Evolutionary conservation across 73 alveolate genomes (phyloP), one percentile per base, ranked within the genome.

Genomic region (Blepharisma stoltei): DNA sequence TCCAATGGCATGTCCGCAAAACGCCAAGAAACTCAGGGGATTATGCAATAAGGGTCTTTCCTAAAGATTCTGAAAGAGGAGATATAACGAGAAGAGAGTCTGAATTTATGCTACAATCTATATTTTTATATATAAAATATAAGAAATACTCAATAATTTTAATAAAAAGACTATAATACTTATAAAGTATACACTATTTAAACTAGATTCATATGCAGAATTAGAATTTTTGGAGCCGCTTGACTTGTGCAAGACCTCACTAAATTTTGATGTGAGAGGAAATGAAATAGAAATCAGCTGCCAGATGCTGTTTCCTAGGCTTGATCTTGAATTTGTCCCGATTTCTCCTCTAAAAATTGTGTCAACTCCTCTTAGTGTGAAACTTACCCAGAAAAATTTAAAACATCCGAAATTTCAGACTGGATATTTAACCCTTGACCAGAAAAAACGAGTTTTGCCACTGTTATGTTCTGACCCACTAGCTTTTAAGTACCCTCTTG

Each of bases 371-470:
- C 6, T 76, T 5, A 76, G 65, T 7, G 37, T 18, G 0, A 60
- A 54, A 44, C 38, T 53, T 21, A 53, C 38, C 38, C 25, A 69
- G 60, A 69, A 69, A 69, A 20, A 52, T 52, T 0, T n/a, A 52
- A 44, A 69, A 37, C 1, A 18, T 50, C 23, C 45, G 5, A 14
- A 9, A 8, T 71, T 71, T 76, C 47, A 76, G 38, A 76, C 54
- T 6, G 83, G 83, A 23, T 7, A 20, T 27, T 54, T 76, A 11
- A 76, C 83, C 43, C 14, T 76, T 6, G 83, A 76, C 41, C 65
- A 76, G 83, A 76, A 55, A 6, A 20, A 18, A 23, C 7, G 83
- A 54, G 66, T 76, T 9, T 25, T 76, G 41, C 83, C 83, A 7
- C 44, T 76, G 1, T 50, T 43, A 54, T 20, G n/a, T 14, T 54